These are phyloP conservation scores for Penicillium simplicissimum DNA, from an alignment of 495 filamentous ascomycete species.

Conservation along the genomic window DNA sequence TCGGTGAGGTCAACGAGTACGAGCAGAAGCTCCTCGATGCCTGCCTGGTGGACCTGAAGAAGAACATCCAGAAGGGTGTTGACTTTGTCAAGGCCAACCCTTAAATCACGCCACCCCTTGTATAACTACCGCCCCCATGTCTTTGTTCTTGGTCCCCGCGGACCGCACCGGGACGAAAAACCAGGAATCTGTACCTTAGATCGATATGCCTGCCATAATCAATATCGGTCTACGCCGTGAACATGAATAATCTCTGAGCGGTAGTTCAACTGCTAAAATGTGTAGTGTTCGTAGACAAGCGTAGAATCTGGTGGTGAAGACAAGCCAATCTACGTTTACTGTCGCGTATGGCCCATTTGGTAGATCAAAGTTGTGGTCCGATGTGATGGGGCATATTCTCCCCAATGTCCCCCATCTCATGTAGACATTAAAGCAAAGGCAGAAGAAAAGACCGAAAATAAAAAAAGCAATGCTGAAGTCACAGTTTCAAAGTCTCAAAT, in stretches of 20 bases:
- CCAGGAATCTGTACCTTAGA: constrained; percentile 27
- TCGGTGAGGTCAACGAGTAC: constrained; percentile 77
- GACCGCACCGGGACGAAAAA: neutral
- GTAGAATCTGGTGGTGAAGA: neutral
- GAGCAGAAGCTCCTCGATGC: constrained; percentile 90
- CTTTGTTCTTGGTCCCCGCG: constrained; percentile 5
- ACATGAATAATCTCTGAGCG: too few relatives aligned
- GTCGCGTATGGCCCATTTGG: neutral
- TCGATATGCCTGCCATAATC: constrained; percentile 23
- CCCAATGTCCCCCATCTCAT: neutral
- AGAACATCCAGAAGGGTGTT: constrained; percentile 78
- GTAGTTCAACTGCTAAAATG: too few relatives aligned
- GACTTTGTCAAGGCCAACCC: constrained; percentile 71
- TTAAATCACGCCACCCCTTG: constrained; percentile 42
- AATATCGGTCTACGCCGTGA: constrained; percentile 22
- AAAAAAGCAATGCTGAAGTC: too few relatives aligned
- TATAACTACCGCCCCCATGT: constrained; percentile 24
- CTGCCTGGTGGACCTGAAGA: constrained; percentile 83
- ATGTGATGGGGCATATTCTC: neutral
- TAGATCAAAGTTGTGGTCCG: neutral
- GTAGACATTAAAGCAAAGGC: neutral
- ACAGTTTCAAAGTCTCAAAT: neutral
- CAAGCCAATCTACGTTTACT: neutral
- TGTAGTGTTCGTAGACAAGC: too few relatives aligned
- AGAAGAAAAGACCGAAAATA: too few relatives aligned